Base-by-base conservation (phyloP, 345 rosid species). In the Gossypium arboreum region DNA sequence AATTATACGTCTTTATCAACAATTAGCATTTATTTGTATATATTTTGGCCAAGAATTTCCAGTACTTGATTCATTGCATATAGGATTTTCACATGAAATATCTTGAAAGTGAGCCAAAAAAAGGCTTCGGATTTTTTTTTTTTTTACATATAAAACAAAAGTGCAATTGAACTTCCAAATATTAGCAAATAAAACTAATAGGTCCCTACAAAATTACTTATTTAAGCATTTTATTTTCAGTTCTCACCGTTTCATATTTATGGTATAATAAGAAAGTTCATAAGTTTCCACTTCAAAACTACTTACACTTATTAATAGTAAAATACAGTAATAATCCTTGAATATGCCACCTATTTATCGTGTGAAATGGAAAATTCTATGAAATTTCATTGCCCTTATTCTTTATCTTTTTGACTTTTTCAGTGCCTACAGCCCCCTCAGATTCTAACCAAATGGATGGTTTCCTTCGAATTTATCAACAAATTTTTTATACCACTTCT, bases 381-480 rank as follows among this genome's bases (percentile, higher is more conserved):
- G 81, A 79, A 75, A 68, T 59, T 63, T 71, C 73, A n/a, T 6
- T n/a, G 12, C 72, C 48, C 12, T 25, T 44, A 20, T 47, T 79
- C 69, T 52, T 78, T 12, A 45, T 59, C 18, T 76, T 75, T 86
- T 86, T 79, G 82, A 79, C 84, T 79, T 81, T 75, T 64, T 5
- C 27, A 29, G 75, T 39, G 41, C 29, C 16, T 17, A 58, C n/a
- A 78, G 12, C 67, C 3, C 51, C 69, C 76, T 75, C 12, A 75
- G 71, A 84, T 78, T 79, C 83, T 51, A 9, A 76, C 74, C 83
- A 80, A 73, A 71, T 74, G 56, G 74, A 75, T 16, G 22, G 51
- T 60, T 56, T 57, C 20, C 81, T 56, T 55, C 72, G 70, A 51
- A 71, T 63, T 67, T 71, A 67, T 22, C 68, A 9, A 48, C 41